Evolutionary conservation across 306 rosid species (phyloP), one percentile per base, ranked within the genome.

Genomic region (Citrullus amarus): DNA sequence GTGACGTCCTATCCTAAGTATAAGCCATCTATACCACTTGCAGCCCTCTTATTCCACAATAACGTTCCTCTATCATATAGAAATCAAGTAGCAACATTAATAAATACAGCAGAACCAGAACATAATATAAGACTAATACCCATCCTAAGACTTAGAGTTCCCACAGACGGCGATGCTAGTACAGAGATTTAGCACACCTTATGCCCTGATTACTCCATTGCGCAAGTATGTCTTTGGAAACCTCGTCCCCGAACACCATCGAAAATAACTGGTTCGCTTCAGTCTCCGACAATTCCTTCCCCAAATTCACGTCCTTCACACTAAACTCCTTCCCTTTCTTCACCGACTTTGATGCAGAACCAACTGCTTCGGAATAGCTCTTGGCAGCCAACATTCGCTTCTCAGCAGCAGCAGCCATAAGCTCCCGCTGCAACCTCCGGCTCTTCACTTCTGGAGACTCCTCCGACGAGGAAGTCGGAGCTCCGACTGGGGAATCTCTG

Each of bases 191-290:
- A 13, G 81, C 84, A 34, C 81, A 93, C 98, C 98, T 91, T 83
- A 95, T 92, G 61, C 98, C 98, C 85, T 95, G 98, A 79, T 95
- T 95, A 80, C 96, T 87, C 98, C 98, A 95, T 82, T 86, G 97
- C 10, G 92, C 93, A 51, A 95, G 97, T 83, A 95, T 88, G 25
- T 82, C 93, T 84, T 86, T 92, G 1, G 97, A 88, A 54, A 95
- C 98, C 80, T 81, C 90, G 63, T 65, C 80, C 54, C 98, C 98
- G 81, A 92, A 95, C 80, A 95, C 89, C 96, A 95, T 91, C 28
- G 82, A 71, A 83, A 95, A 95, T 83, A 95, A 80, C 78, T 88
- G 86, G 55, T 83, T 85, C 10, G 98, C 96, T 67, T 89, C 97
- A 72, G 81, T 90, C 22, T 51, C 76, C 51, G 88, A 84, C 50